Evolutionary conservation across 163 green algal genomes (phyloP).

Genomic region (Scenedesmus sp.): DNA sequence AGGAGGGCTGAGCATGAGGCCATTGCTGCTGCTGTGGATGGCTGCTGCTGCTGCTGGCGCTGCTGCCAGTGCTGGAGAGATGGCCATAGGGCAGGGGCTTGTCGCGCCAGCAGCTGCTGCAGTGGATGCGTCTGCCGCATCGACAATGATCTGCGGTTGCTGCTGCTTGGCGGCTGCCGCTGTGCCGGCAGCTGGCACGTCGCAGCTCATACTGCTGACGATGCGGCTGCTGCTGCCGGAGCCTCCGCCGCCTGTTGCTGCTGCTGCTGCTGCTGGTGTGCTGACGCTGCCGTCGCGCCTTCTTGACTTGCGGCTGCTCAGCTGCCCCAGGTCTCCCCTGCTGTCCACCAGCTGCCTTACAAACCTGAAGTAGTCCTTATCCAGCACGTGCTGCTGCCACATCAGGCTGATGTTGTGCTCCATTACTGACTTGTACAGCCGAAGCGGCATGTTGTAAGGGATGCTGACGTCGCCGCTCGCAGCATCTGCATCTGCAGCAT

Average conservation of each 20-base stretch:
- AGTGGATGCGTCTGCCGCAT: background rate
- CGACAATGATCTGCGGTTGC: background rate
- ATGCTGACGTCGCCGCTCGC: background rate
- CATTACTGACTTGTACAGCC: constrained; percentile 54
- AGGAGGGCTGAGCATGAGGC: background rate
- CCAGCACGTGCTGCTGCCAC: constrained; percentile 62
- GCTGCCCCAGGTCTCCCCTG: constrained; percentile 52
- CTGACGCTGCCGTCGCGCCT: constrained; percentile 36
- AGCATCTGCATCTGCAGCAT: background rate
- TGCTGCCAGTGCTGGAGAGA: constrained; percentile 4
- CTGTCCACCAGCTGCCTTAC: constrained; percentile 51
- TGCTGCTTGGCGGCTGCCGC: constrained; percentile 20
- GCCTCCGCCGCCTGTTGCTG: background rate
- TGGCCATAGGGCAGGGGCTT: constrained; percentile 5
- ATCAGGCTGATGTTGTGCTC: constrained; percentile 56
- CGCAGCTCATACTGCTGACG: constrained; percentile 30
- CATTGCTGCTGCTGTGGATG: constrained; percentile 5
- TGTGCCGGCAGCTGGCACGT: background rate
- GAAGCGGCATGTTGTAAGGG: constrained; percentile 59
- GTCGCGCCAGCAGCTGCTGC: background rate
- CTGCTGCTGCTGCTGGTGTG: background rate
- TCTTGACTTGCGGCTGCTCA: constrained; percentile 51
- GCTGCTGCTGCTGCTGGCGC: background rate
- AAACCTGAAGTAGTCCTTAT: constrained; percentile 75
- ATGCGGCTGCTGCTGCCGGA: constrained; percentile 7